These are phyloP conservation scores for Wickerhamomyces tratensis DNA, from an alignment of 805 yeast species.

Conservation along the genomic window DNA sequence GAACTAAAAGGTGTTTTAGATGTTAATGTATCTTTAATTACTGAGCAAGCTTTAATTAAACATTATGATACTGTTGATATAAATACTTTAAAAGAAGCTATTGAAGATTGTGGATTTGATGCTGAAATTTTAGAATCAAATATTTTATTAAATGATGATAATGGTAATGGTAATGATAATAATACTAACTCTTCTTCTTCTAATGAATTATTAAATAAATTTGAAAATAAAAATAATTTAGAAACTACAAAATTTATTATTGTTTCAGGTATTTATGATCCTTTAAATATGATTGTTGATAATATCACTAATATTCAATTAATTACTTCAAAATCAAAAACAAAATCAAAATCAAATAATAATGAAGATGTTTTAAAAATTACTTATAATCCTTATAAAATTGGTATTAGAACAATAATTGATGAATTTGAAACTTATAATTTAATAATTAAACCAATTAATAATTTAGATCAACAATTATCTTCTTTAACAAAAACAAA, in stretches of 20 bases:
- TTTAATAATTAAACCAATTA: conserved; percentile 39
- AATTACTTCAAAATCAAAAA: too few species aligned
- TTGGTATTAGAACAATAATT: conserved; percentile 61
- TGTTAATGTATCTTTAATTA: conserved; percentile 61
- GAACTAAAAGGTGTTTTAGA: conserved; percentile 37
- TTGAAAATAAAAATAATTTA: neutral
- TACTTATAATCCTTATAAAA: conserved; percentile 34
- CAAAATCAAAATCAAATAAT: too few species aligned
- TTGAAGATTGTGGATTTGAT: conserved; percentile 76
- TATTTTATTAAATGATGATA: too few species aligned
- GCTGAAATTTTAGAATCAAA: conserved; percentile 22
- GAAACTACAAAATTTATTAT: neutral
- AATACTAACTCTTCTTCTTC: conserved; percentile 1
- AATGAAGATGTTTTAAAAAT: conserved; percentile 33
- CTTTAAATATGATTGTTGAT: neutral
- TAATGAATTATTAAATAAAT: too few species aligned
- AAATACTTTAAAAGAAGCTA: conserved; percentile 33
- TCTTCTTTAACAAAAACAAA: conserved; percentile 55
- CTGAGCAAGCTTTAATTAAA: conserved; percentile 58
- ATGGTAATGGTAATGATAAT: too few species aligned
- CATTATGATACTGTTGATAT: conserved; percentile 29
- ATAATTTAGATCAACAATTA: conserved; percentile 57
- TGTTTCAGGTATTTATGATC: neutral
- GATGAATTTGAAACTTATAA: conserved; percentile 40
- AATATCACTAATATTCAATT: neutral